These are phyloP conservation scores for Erythrophleum ivorense DNA, from an alignment of 331 rosid species.

Conservation along the genomic window DNA sequence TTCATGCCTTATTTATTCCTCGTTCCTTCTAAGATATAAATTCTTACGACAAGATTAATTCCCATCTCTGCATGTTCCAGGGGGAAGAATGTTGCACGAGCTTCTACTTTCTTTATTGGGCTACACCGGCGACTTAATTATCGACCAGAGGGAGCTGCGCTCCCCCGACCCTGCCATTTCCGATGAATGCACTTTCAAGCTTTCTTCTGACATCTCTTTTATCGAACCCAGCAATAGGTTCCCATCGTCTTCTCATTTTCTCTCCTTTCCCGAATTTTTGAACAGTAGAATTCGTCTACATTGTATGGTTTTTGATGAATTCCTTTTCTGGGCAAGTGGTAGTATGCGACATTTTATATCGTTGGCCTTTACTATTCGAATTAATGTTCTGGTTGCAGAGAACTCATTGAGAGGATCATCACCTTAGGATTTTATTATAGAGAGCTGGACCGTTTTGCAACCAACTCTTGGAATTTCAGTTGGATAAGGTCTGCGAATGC, in stretches of 20 bases:
- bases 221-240: constrained; percentile 89
- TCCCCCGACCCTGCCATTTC: constrained; percentile 59
- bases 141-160: constrained; percentile 70
- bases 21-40: too few species aligned
- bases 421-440: constrained; percentile 90
- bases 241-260: constrained; percentile 21
- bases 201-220: constrained; percentile 86
- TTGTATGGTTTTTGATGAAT: not conserved
- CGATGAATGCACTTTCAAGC: constrained; percentile 76
- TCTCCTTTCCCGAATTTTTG: not conserved
- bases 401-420: constrained; percentile 78
- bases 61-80: not conserved
- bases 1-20: too few species aligned
- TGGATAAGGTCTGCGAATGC: constrained; percentile 80
- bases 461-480: constrained; percentile 79
- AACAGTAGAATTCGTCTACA: not conserved
- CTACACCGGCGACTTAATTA: constrained; percentile 92
- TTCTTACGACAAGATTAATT: too few species aligned
- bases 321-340: constrained; percentile 6
- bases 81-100: constrained; percentile 78
- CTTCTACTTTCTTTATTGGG: constrained; percentile 82
- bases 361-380: constrained; percentile 1
- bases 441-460: constrained; percentile 85
- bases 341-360: not conserved
- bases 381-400: constrained; percentile 65